A percentile compares a stretch with the other conserved stretches of the same genome.
phyloP scores from a whole-genome alignment of 352 stramenopile genomes.

The Globisporangium nagaii region DNA sequence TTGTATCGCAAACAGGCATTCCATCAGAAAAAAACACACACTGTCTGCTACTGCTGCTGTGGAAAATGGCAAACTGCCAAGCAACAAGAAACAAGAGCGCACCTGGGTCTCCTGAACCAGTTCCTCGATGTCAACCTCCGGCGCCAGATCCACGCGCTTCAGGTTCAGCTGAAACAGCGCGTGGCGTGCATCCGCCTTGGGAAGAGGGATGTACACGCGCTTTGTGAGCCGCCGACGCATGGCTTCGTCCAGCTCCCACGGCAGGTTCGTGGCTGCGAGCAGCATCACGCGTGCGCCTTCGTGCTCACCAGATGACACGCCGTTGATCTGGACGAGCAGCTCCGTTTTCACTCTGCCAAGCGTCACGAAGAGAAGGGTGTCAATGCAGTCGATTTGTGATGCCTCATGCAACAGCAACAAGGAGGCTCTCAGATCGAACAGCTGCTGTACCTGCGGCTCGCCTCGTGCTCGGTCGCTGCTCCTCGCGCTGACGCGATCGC shows the following conservation, averaged over 20 bases:
- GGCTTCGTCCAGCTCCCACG: conserved; percentile 95
- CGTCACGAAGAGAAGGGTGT: background rate
- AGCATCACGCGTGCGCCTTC: conserved; percentile 90
- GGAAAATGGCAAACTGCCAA: too few species aligned
- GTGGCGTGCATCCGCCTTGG: conserved; percentile 11
- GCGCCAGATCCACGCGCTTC: conserved; percentile 23
- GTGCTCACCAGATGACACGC: conserved; percentile 47
- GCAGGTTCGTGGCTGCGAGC: conserved; percentile 94
- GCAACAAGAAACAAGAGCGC: background rate
- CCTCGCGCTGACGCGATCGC: conserved; percentile 85
- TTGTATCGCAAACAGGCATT: too few species aligned
- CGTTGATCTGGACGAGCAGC: conserved; percentile 98
- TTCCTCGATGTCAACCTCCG: conserved; percentile 50
- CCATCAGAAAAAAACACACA: background rate
- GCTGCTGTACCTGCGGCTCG: conserved; percentile 76
- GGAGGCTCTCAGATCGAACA: too few species aligned
- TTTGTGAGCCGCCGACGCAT: conserved; percentile 90
- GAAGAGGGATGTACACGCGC: conserved; percentile 48
- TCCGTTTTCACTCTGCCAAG: conserved; percentile 95
- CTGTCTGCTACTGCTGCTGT: too few species aligned
- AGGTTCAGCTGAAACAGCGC: conserved; percentile 35
- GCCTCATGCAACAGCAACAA: too few species aligned
- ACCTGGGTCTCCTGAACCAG: conserved; percentile 59
- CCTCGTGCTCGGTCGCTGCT: conserved; percentile 75
- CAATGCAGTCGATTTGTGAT: too few species aligned